phyloP scores from a whole-genome alignment of 805 yeast genomes.

The Kodamaea hsintzibuensis region DNA sequence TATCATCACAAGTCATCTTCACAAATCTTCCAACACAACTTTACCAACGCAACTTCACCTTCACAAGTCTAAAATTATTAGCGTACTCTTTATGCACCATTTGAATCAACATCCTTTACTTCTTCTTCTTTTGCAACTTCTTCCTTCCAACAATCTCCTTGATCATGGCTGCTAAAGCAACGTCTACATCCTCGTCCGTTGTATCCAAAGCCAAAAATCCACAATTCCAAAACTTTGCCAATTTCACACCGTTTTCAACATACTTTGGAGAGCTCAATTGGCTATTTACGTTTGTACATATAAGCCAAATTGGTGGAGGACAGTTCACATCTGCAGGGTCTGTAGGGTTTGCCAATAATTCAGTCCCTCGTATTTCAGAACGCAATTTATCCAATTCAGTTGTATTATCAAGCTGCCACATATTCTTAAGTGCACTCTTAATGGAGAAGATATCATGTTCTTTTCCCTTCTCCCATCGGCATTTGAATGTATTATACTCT shows the following conservation, averaged over 20 bases:
- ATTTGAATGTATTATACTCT: conserved; percentile 57
- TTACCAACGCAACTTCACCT: too few species aligned
- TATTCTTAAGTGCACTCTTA: conserved; percentile 54
- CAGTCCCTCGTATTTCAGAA: conserved; percentile 31
- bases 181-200: conserved; percentile 54
- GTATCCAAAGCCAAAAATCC: conserved; percentile 67
- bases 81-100: too few species aligned
- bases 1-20: too few species aligned
- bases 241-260: conserved; percentile 54
- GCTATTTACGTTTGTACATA: conserved; percentile 63
- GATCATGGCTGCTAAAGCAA: conserved; percentile 54
- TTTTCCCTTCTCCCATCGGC: conserved; percentile 60
- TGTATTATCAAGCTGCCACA: conserved; percentile 50
- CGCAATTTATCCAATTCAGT: conserved; percentile 19
- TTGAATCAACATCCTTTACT: neutral
- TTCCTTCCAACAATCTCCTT: conserved; percentile 58
- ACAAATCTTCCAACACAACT: too few species aligned
- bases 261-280: conserved; percentile 60
- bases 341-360: conserved; percentile 27
- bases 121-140: conserved; percentile 17
- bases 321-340: conserved; percentile 38
- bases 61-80: too few species aligned
- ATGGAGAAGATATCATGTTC: conserved; percentile 69
- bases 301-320: conserved; percentile 66
- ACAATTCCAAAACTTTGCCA: conserved; percentile 64